phyloP scores from a whole-genome alignment of 495 filamentous ascomycete genomes.

The Aspergillus biplanus region DNA sequence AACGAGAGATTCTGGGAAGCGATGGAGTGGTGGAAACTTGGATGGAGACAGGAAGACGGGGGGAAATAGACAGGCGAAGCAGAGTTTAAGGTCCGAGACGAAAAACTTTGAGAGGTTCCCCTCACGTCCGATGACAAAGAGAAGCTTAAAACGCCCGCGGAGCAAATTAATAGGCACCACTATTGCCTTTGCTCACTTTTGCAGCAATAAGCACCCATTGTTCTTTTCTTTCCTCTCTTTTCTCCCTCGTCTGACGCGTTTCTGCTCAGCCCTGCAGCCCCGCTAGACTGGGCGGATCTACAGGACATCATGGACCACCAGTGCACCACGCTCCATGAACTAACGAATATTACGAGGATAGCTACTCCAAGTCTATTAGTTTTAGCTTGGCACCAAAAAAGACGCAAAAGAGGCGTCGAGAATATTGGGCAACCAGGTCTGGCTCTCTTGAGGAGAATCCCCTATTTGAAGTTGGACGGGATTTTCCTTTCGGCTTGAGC shows the following conservation, averaged over 20 bases:
- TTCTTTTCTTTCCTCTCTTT: conserved; percentile 3
- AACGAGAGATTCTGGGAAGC: background rate
- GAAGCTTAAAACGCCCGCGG: background rate
- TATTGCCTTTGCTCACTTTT: too few relatives aligned
- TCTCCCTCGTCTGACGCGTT: conserved; percentile 11
- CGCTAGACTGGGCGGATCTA: conserved; percentile 20
- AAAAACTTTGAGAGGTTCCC: background rate
- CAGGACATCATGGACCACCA: conserved; percentile 11
- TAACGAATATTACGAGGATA: conserved; percentile 1
- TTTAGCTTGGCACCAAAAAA: conserved; percentile 5
- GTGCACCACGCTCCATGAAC: background rate
- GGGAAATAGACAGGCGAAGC: background rate
- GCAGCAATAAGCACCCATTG: background rate
- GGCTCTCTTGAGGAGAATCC: background rate
- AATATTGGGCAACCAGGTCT: background rate
- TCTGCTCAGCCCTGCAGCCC: conserved; percentile 31
- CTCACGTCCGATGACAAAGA: background rate
- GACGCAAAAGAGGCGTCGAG: conserved; percentile 10
- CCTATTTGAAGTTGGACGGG: too few relatives aligned
- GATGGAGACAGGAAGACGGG: background rate
- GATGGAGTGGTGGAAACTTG: background rate
- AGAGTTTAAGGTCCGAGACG: background rate
- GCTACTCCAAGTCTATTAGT: conserved; percentile 9
- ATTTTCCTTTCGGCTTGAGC: too few relatives aligned
- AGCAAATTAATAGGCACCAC: background rate